These are phyloP conservation scores for Lasiodiplodia sp. DNA, from an alignment of 2,329 filamentous ascomycete genomes.

Conservation along the genomic window DNA sequence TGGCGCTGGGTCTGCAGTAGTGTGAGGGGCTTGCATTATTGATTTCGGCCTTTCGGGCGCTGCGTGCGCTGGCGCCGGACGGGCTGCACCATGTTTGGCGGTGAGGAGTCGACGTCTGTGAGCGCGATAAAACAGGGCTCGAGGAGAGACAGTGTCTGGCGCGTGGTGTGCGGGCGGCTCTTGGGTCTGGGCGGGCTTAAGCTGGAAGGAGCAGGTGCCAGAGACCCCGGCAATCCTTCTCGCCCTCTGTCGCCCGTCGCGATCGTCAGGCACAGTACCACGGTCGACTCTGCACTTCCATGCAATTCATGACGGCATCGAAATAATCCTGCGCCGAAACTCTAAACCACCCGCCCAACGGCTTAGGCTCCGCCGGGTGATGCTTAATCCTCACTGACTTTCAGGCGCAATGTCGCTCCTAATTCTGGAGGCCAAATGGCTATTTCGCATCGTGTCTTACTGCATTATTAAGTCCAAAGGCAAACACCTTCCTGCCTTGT, in stretches of 20 bases:
- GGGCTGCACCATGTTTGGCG: not conserved
- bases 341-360: not conserved
- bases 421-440: not conserved
- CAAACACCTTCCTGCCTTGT: not conserved
- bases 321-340: slow-evolving; percentile 6
- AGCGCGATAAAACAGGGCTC: not conserved
- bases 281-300: not conserved
- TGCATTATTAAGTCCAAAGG: not conserved
- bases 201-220: slow-evolving; percentile 12
- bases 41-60: not conserved
- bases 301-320: not conserved
- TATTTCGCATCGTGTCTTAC: not conserved
- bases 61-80: not conserved
- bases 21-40: slow-evolving; percentile 19
- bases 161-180: slow-evolving; percentile 7
- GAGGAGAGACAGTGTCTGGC: not conserved
- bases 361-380: slow-evolving; percentile 12
- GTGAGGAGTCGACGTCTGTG: not conserved
- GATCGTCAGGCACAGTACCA: slow-evolving; percentile 23
- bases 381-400: slow-evolving; percentile 3
- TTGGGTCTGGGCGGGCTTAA: not conserved
- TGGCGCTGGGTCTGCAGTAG: not conserved
- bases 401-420: slow-evolving; percentile 7
- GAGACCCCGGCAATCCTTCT: not conserved
- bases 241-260: not conserved